A percentile compares a stretch with the other conserved stretches of the same genome.
Evolutionary conservation across 331 rosid genomes (phyloP).

Genomic region (Pyrus hybrid): DNA sequence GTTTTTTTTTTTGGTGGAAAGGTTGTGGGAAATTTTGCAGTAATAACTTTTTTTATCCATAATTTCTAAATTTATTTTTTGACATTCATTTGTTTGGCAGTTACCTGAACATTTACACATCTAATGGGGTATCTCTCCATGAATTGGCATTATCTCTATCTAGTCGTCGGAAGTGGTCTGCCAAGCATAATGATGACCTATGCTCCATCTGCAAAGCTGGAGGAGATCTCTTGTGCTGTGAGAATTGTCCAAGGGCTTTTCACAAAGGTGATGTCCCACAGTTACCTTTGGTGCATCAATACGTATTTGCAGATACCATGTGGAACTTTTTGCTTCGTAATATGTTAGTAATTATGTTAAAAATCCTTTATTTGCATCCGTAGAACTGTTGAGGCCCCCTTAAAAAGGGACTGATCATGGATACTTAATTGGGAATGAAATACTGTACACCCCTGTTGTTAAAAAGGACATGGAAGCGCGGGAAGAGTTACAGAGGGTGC

Average conservation of each 20-base stretch:
- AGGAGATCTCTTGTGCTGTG: slow-evolving; percentile 84
- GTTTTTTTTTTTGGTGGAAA: slow-evolving; percentile 1
- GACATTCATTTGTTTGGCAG: slow-evolving; percentile 39
- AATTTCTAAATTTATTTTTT: neutral
- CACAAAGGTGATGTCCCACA: slow-evolving; percentile 53
- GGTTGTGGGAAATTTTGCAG: neutral
- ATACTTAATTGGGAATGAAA: neutral
- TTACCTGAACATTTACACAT: slow-evolving; percentile 80
- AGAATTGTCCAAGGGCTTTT: slow-evolving; percentile 88
- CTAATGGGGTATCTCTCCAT: slow-evolving; percentile 88
- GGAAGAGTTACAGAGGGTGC: neutral
- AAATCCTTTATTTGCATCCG: neutral
- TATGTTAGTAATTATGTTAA: neutral
- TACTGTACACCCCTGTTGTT: no score
- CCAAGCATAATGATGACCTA: slow-evolving; percentile 64
- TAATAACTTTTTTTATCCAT: neutral
- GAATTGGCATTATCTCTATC: slow-evolving; percentile 71
- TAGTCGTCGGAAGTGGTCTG: slow-evolving; percentile 43
- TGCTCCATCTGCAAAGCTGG: slow-evolving; percentile 75
- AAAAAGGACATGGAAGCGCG: no score
- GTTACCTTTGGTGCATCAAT: neutral
- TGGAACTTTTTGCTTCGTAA: no score
- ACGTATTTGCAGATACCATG: neutral
- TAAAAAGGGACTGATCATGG: neutral
- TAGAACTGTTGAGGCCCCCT: neutral